phyloP scores from a whole-genome alignment of 768 basidiomycete genomes.

The Strobilomyces dryophilus region DNA sequence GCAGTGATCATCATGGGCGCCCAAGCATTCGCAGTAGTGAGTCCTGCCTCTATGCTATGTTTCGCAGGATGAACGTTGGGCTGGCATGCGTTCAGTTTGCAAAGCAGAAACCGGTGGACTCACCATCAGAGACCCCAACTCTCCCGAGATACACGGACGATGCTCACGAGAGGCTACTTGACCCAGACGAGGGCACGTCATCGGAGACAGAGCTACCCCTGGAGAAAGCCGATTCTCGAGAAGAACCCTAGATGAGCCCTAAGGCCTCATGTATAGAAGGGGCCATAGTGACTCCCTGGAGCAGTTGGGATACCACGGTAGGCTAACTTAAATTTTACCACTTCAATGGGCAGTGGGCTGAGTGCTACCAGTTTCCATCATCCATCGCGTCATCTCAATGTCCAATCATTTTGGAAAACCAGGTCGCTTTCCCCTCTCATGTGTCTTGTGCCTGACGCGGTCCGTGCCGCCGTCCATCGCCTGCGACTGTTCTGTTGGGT shows the following conservation, averaged over 20 bases:
- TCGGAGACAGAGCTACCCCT: background rate
- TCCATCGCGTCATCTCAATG: background rate
- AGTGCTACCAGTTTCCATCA: no score
- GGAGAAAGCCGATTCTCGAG: background rate
- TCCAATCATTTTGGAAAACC: background rate
- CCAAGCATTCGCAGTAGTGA: constrained; percentile 1
- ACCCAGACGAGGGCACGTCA: background rate
- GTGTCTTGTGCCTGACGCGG: background rate
- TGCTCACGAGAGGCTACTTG: background rate
- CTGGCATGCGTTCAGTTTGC: background rate
- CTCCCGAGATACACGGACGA: background rate
- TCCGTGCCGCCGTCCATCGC: background rate
- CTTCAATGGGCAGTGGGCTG: no score
- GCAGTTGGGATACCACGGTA: no score
- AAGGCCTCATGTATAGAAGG: background rate
- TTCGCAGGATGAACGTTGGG: background rate
- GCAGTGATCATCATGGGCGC: constrained; percentile 55
- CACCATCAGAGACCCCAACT: background rate
- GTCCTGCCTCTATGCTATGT: background rate
- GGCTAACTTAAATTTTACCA: no score
- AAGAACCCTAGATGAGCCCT: background rate
- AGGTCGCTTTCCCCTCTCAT: constrained; percentile 1
- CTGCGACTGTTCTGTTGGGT: no score
- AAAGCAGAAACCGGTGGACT: background rate
- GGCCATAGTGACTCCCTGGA: background rate